Base-by-base conservation (phyloP, 306 rosid species). In the Casuarina cunninghamiana region DNA sequence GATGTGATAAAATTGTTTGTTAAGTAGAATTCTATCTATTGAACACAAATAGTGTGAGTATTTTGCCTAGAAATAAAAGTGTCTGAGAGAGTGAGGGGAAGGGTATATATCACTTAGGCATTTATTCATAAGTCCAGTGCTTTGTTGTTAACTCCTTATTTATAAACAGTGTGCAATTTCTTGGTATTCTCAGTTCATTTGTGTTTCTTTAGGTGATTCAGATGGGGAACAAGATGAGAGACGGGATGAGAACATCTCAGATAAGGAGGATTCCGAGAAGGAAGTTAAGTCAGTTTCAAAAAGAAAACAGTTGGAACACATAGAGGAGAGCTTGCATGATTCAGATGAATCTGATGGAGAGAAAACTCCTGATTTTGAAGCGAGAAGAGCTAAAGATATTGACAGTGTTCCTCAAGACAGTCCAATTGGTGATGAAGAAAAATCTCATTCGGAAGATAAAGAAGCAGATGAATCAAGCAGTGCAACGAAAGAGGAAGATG, bases 141-240 rank as follows among this genome's bases (percentile, higher is more conserved):
- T 66, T 41, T 66, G 35, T 66, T 41, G 2, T 66, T 10, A 21
- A 21, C 26, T 5, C 32, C 49, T 41, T 21, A 66, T 41, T 43
- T 41, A 63, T 13, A 3, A 35, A 41, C 16, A 48, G 41, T 41
- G 35, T 0, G 9, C 2, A 41, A 35, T 45, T 54, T 39, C 32
- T 21, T 50, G 54, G 71, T 78, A 60, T 51, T 58, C n/a, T 79
- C 10, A 45, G 44, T 71, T 69, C 4, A 6, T 75, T 6, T 58
- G 19, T 66, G 72, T 5, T 66, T 42, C 12, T 85, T 81, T 66
- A 85, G 97, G 82, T 80, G 88, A 85, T 84, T 88, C 91, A 50
- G 97, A 83, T 50, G 93, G 81, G 57, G 95, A 87, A 77, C 82
- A 79, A 58, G 76, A 84, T 78, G 88, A 78, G 79, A 86, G 80